Evolutionary conservation across 306 rosid genomes (phyloP), one percentile per base, ranked within the genome.

Genomic region (Senna siamea): DNA sequence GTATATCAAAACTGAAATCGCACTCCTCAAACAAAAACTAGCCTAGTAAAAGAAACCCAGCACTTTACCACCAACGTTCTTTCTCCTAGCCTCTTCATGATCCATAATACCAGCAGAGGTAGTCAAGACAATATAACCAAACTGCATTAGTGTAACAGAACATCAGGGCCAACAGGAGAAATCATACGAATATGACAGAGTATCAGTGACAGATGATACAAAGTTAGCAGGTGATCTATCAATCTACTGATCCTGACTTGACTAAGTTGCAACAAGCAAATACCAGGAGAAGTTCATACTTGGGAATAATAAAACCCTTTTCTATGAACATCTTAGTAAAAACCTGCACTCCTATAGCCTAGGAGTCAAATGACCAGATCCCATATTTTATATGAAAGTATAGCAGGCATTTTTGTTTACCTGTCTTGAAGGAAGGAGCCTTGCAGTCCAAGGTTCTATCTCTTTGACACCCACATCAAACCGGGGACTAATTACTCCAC

Each of bases 61-160:
- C 17, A 83, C 87, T 63, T 83, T 79, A 17, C 87, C 84, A 56
- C 87, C 87, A 55, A 79, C 87, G 61, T 83, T 83, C 70, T 83
- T 83, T 20, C 84, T 79, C 84, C 87, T 83, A 2, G 87, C 87
- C 80, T 83, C 87, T 62, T 83, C 87, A 23, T 83, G 87, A 68
- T 83, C 87, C 87, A 83, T 83, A 30, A 83, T 83, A 37, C 87
- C 84, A 17, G 87, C 87, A 4, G 87, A 83, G 17, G 87, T 83
- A 2, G 87, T 83, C 80, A 83, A 79, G 9, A 83, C 87, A 30
- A 83, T 83, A 74, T 72, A 83, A 13, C 87, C 87, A 76, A 83
- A 83, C 87, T 83, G 87, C 77, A 79, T 15, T 9, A 23, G 9
- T 2, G 14, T 0, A 56, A 72, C 20, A 12, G 43, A 68, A 70